A percentile compares a stretch with the other conserved stretches of the same genome.
Evolutionary conservation across 352 stramenopile genomes (phyloP).

Genomic region (Elongisporangium senticosum): DNA sequence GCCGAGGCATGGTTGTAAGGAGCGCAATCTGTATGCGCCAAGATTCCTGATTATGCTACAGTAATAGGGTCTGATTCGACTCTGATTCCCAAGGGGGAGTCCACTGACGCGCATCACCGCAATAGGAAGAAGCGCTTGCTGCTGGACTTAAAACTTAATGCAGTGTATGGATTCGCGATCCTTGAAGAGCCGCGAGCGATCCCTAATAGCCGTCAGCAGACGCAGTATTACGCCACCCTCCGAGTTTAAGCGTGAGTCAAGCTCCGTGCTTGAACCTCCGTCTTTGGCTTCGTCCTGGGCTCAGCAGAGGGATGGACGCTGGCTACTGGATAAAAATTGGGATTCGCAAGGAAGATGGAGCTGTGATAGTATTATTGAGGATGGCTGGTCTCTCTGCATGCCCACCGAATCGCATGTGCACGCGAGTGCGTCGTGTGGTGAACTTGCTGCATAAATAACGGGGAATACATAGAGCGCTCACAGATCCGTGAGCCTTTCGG

Average conservation of each 20-base stretch:
- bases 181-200: neutral
- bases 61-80: no score
- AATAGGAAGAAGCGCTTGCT: no score
- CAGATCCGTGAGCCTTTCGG: conserved; percentile 36
- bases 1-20: no score
- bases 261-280: neutral
- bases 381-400: neutral
- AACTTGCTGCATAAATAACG: neutral
- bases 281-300: neutral
- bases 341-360: neutral
- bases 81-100: neutral
- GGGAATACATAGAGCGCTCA: conserved; percentile 15
- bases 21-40: no score
- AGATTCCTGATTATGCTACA: no score
- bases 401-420: neutral
- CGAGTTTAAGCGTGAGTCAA: neutral
- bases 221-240: neutral
- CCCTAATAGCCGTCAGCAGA: neutral
- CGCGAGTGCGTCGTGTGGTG: no score
- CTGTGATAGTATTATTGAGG: neutral
- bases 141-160: no score
- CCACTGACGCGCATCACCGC: neutral
- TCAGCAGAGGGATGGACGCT: neutral
- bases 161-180: neutral
- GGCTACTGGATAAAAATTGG: neutral